phyloP scores from a whole-genome alignment of 1,284 basidiomycete species.

The Bondarzewia mesenterica region DNA sequence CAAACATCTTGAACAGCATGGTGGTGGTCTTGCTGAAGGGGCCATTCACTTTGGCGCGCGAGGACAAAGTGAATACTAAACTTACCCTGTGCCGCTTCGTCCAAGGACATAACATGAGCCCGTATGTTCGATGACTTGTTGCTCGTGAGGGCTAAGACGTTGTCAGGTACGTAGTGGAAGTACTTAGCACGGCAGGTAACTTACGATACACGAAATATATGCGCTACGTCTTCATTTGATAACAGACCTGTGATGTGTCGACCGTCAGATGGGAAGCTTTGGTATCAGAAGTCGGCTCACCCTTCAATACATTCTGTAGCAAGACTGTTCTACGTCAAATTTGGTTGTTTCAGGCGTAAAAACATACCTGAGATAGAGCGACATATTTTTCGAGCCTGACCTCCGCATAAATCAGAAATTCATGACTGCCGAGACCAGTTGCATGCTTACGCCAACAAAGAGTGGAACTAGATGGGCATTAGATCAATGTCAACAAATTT shows the following conservation, averaged over 20 bases:
- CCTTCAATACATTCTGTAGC: neutral
- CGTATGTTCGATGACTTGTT: slow-evolving; percentile 44
- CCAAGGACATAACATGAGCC: slow-evolving; percentile 60
- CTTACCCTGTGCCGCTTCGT: slow-evolving; percentile 59
- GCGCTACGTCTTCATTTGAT: slow-evolving; percentile 27
- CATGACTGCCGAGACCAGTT: neutral
- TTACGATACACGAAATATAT: slow-evolving; percentile 40
- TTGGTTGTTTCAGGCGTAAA: too few relatives aligned
- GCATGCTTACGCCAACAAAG: slow-evolving; percentile 35
- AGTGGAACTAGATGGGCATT: slow-evolving; percentile 29
- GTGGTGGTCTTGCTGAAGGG: slow-evolving; percentile 57
- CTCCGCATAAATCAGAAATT: neutral
- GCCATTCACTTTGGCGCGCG: neutral
- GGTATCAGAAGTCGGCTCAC: neutral
- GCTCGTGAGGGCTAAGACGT: slow-evolving; percentile 37
- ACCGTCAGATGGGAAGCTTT: too few relatives aligned
- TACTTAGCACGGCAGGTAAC: slow-evolving; percentile 17
- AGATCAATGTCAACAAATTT: neutral
- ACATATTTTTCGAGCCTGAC: slow-evolving; percentile 4
- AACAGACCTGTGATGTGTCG: slow-evolving; percentile 31
- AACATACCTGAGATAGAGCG: slow-evolving; percentile 10
- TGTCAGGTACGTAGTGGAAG: slow-evolving; percentile 18
- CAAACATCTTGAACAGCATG: slow-evolving; percentile 57
- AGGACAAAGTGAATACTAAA: neutral
- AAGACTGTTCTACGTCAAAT: too few relatives aligned